A percentile compares a stretch with the other conserved stretches of the same genome.
Evolutionary conservation across 2,329 filamentous ascomycete genomes (phyloP).

Genomic region (Pyrenochaeta sp.): DNA sequence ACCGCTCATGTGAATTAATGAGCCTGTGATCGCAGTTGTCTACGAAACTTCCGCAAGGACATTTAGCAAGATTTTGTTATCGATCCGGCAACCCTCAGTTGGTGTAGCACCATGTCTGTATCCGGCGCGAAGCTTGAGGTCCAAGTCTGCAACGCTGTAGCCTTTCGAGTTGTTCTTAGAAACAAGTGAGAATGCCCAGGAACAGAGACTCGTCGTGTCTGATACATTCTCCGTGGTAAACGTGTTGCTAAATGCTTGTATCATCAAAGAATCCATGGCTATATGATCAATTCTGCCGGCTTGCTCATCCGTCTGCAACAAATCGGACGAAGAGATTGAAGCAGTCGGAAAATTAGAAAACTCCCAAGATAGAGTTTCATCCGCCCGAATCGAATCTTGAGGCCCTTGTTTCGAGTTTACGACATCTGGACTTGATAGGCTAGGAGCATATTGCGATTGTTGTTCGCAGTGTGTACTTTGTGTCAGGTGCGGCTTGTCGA

Average conservation of each 20-base stretch:
- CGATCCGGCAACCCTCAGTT: slow-evolving; percentile 21
- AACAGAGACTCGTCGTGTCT: slow-evolving; percentile 27
- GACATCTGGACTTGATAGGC: slow-evolving; percentile 1
- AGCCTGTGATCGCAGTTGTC: background rate
- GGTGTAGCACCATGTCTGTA: slow-evolving; percentile 17
- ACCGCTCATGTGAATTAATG: too few species aligned
- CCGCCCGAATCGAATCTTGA: slow-evolving; percentile 8
- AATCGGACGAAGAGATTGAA: slow-evolving; percentile 1
- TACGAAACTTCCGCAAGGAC: slow-evolving; percentile 26
- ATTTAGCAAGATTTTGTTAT: slow-evolving; percentile 23
- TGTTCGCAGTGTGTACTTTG: slow-evolving; percentile 1
- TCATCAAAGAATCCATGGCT: slow-evolving; percentile 2
- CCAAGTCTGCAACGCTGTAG: slow-evolving; percentile 18
- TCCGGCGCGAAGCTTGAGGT: slow-evolving; percentile 23
- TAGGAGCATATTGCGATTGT: slow-evolving; percentile 5
- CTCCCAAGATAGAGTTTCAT: slow-evolving; percentile 7
- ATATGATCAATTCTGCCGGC: slow-evolving; percentile 1
- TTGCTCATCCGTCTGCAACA: slow-evolving; percentile 4
- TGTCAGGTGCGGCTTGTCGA: slow-evolving; percentile 7
- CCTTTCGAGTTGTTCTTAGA: slow-evolving; percentile 21
- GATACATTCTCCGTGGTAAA: slow-evolving; percentile 8
- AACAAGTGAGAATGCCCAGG: slow-evolving; percentile 26
- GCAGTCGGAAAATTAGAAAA: slow-evolving; percentile 3
- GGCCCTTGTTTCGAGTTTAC: background rate
- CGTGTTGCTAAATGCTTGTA: slow-evolving; percentile 8